phyloP scores from a whole-genome alignment of 495 filamentous ascomycete genomes.

The Penicillium fimorum region DNA sequence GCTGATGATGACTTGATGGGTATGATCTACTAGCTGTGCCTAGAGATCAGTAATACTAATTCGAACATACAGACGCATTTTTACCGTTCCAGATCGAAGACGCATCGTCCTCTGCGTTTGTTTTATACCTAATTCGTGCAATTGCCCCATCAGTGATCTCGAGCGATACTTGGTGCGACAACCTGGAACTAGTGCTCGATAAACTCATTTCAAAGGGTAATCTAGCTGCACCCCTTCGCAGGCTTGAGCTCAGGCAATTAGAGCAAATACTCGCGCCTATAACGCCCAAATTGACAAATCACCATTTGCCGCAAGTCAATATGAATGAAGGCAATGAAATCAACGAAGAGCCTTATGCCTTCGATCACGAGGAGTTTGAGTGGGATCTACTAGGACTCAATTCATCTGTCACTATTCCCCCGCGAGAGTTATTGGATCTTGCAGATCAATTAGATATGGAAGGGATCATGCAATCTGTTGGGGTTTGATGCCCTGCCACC shows the following conservation, averaged over 20 bases:
- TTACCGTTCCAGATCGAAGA: constrained; percentile 36
- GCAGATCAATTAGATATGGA: constrained; percentile 35
- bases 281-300: constrained; percentile 18
- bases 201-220: constrained; percentile 30
- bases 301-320: neutral
- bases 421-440: constrained; percentile 28
- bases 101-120: constrained; percentile 34
- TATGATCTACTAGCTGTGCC: constrained; percentile 1
- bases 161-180: constrained; percentile 28
- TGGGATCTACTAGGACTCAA: constrained; percentile 32
- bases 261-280: constrained; percentile 30
- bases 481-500: neutral
- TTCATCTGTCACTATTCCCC: constrained; percentile 28
- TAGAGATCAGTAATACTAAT: neutral
- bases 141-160: constrained; percentile 27
- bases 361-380: constrained; percentile 29
- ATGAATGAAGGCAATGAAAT: constrained; percentile 8
- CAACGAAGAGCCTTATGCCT: constrained; percentile 16
- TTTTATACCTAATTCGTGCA: constrained; percentile 30
- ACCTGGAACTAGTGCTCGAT: constrained; percentile 26
- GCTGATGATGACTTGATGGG: constrained; percentile 33
- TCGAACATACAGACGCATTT: constrained; percentile 25
- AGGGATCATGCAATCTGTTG: constrained; percentile 30
- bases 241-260: constrained; percentile 27
- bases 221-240: constrained; percentile 27